phyloP scores from a whole-genome alignment of 495 filamentous ascomycete species.

The Annulohypoxylon bovei region DNA sequence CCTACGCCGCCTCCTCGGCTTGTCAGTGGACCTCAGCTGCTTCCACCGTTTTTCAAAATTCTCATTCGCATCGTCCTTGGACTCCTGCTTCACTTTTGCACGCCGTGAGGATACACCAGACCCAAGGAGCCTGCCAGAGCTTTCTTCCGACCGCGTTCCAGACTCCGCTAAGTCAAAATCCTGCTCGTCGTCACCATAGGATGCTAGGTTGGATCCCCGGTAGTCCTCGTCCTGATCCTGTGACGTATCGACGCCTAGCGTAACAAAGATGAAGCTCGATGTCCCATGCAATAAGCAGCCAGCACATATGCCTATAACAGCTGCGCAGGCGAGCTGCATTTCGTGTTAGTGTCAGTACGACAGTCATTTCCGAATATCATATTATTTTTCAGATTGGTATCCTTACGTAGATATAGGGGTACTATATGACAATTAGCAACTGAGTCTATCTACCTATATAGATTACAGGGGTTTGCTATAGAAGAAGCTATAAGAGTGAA shows the following conservation, averaged over 20 bases:
- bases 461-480: constrained; percentile 16
- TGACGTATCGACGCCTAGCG: constrained; percentile 50
- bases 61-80: constrained; percentile 22
- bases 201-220: constrained; percentile 1
- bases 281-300: constrained; percentile 61
- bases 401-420: constrained; percentile 67
- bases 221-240: constrained; percentile 20
- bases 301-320: constrained; percentile 64
- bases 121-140: constrained; percentile 22
- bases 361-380: neutral
- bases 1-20: constrained; percentile 45
- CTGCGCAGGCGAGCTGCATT: constrained; percentile 64
- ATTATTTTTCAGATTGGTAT: neutral
- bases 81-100: constrained; percentile 6
- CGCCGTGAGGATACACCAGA: constrained; percentile 3
- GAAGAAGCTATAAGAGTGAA: constrained; percentile 21
- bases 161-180: constrained; percentile 18
- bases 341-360: constrained; percentile 24
- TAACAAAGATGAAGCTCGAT: constrained; percentile 51
- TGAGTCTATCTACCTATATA: constrained; percentile 44
- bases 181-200: constrained; percentile 51
- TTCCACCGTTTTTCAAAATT: constrained; percentile 44
- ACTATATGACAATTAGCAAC: constrained; percentile 51
- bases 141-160: constrained; percentile 22
- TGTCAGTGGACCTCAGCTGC: constrained; percentile 39